Evolutionary conservation across 306 rosid species (phyloP), one percentile per base, ranked within the genome.

Genomic region (Rubus idaeus): DNA sequence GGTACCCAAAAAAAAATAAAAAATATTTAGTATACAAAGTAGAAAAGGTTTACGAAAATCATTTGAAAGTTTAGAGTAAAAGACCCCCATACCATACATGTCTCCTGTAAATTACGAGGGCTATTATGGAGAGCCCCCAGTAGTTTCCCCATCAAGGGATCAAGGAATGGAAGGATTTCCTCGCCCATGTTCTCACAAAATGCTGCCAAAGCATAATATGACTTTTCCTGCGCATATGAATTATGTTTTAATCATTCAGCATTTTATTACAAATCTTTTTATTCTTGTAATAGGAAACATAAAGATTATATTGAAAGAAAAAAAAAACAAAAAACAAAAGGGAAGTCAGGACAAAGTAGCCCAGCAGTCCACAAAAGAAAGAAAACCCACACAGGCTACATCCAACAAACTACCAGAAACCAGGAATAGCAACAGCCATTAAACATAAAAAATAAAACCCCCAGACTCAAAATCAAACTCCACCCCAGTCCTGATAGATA

Each of bases 161-260:
- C 96, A 18, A 96, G 94, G 77, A 88, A 96, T 68, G 96, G 97
- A 85, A 89, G 98, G 77, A 96, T 96, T 86, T 93, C 97, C 84
- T 91, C 94, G 21, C 97, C 99, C 99, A 96, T 96, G 88, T 96
- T 87, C 85, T 96, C 99, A 52, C 91, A 92, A 82, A 96, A 96
- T 80, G 99, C 99, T 74, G 99, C 99, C 94, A 96, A 83, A 64
- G 99, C 98, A 85, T 96, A 96, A 81, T 96, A 93, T 64, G 99
- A 92, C 84, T 96, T 96, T 73, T 96, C 99, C 99, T 96, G 91
- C 78, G 86, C 69, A 75, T 51, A 52, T 62, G 77, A 49, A 77
- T 60, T 20, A 35, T 70, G 18, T 42, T 78, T 64, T 51, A 70
- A 37, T 87, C 82, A 82, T 71, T 72, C 40, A 56, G 53, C 71